Percentiles rank a stretch among this genome's conserved stretches.
These are phyloP conservation scores for Lodderomyces oxycetoniae DNA, from an alignment of 1,139 yeast genomes.

Conservation along the genomic window DNA sequence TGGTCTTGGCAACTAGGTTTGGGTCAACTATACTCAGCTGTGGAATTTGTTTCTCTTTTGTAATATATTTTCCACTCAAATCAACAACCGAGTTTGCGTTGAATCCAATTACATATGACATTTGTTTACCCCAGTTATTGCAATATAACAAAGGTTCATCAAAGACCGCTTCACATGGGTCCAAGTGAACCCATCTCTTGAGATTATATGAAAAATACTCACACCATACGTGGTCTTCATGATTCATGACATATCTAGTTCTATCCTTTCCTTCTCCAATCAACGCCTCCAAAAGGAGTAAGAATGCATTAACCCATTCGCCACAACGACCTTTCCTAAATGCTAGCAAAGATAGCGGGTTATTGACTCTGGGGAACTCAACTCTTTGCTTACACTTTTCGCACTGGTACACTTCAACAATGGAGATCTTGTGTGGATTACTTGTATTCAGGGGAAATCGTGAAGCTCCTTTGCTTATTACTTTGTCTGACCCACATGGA, in stretches of 20 bases:
- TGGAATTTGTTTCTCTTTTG: constrained; percentile 47
- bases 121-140: constrained; percentile 86
- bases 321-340: constrained; percentile 84
- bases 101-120: constrained; percentile 81
- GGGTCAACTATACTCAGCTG: constrained; percentile 43
- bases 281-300: constrained; percentile 62
- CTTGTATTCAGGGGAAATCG: constrained; percentile 8
- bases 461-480: constrained; percentile 17
- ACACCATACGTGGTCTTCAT: constrained; percentile 96
- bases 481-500: constrained; percentile 34
- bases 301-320: constrained; percentile 89
- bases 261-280: constrained; percentile 41
- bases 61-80: constrained; percentile 65
- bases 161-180: constrained; percentile 80
- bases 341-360: constrained; percentile 55
- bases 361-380: constrained; percentile 74
- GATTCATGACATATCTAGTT: constrained; percentile 75
- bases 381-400: constrained; percentile 39
- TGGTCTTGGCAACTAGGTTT: constrained; percentile 29
- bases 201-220: constrained; percentile 67
- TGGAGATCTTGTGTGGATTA: constrained; percentile 31
- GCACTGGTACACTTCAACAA: constrained; percentile 63
- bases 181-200: constrained; percentile 80
- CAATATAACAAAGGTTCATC: constrained; percentile 78
- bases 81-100: constrained; percentile 60